Evolutionary conservation across 179 eudicot genomes (phyloP), one percentile per base, ranked within the genome.

Genomic region (Amaranthus tricolor): DNA sequence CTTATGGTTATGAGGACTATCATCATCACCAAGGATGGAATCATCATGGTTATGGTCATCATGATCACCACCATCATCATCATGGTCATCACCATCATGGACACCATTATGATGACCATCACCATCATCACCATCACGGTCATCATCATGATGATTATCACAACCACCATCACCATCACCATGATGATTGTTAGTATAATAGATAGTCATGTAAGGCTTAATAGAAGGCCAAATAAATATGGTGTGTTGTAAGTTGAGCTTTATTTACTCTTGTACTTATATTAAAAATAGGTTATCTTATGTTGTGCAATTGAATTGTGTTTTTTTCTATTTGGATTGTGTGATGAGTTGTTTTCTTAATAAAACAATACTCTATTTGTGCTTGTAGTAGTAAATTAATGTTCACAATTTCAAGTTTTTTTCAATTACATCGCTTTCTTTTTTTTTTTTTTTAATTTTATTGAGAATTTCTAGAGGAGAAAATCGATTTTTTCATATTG

Each of bases 11-110:
- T 64, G 71, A 65, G 13, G 63, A 76, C 55, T 9, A 62, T 14
- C 3, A 71, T 48, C 49, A 64, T 59, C 64, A 73, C 48, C 76
- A 77, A 6, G 68, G 78, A 57, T 58, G 64, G 48, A 40, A 61
- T 10, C 54, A 44, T 19, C 49, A 68, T 74, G 81, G 65, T n/a
- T 62, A 74, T 49, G 78, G 77, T 69, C 70, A 69, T 62, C 74
- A 72, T 72, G 64, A 58, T 15, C 19, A 65, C 16, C 47, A 74
- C 9, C 51, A 74, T 15, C 74, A 62, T 4, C 63, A 70, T 40
- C 72, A 71, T 8, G 56, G 71, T 58, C 48, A 64, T 40, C 4
- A 55, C n/a, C 21, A 71, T 65, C 21, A 65, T 31, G 9, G 61
- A 13, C 13, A 62, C 6, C 63, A 72, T 13, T 69, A 71, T 10